phyloP scores from a whole-genome alignment of 2,329 filamentous ascomycete species.

The Calonectria pauciramosa region DNA sequence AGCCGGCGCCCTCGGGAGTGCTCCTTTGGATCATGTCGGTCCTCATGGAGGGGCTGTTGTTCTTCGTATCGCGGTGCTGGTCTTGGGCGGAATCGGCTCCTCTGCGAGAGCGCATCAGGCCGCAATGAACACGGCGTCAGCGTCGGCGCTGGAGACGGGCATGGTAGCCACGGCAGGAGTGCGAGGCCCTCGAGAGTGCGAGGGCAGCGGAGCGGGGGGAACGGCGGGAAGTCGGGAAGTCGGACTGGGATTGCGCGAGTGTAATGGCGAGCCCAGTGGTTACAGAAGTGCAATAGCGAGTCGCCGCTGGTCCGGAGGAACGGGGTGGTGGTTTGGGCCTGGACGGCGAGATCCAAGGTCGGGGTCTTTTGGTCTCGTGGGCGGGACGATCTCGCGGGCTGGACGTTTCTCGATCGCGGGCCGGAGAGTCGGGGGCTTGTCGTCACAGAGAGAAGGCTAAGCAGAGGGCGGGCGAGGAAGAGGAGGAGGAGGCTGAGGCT shows the following conservation, averaged over 20 bases:
- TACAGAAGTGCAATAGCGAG: background rate
- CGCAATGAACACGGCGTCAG: constrained; percentile 41
- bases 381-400: background rate
- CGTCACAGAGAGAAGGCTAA: background rate
- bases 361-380: background rate
- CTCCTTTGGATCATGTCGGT: constrained; percentile 49
- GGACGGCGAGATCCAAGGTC: background rate
- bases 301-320: background rate
- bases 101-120: constrained; percentile 42
- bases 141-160: constrained; percentile 41
- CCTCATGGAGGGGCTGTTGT: constrained; percentile 30
- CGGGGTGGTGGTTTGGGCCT: background rate
- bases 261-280: background rate
- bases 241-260: background rate
- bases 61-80: constrained; percentile 25
- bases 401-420: background rate
- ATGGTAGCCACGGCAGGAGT: constrained; percentile 41
- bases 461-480: background rate
- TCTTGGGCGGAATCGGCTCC: constrained; percentile 31
- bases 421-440: background rate
- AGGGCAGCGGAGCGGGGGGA: constrained; percentile 25
- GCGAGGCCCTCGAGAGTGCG: constrained; percentile 37
- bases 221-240: background rate
- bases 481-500: background rate
- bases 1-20: constrained; percentile 44